phyloP scores from a whole-genome alignment of 768 basidiomycete species.

The Auricularia cornea region DNA sequence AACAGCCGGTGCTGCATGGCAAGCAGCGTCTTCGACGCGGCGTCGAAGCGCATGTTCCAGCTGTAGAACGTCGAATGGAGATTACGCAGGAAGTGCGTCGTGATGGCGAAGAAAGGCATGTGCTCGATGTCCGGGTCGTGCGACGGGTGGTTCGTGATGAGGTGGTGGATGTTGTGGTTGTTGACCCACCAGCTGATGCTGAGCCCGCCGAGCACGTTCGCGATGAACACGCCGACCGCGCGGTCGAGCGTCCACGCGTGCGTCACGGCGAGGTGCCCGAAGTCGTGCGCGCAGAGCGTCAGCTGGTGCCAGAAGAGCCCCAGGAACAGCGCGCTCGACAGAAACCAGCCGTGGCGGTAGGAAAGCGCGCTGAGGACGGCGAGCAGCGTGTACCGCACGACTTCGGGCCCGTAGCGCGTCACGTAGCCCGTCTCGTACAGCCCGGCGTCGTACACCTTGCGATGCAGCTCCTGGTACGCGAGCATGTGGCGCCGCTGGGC shows the following conservation, averaged over 20 bases:
- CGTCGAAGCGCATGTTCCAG: slow-evolving; percentile 73
- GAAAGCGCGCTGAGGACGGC: slow-evolving; percentile 49
- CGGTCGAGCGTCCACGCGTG: slow-evolving; percentile 80
- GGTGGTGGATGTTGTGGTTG: slow-evolving; percentile 95
- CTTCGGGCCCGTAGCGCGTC: slow-evolving; percentile 84
- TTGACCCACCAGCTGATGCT: slow-evolving; percentile 88
- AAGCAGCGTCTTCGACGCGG: slow-evolving; percentile 55
- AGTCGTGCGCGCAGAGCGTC: slow-evolving; percentile 85
- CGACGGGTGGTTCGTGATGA: slow-evolving; percentile 92
- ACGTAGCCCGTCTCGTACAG: slow-evolving; percentile 80
- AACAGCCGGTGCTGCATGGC: slow-evolving; percentile 85
- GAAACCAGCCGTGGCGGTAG: slow-evolving; percentile 57
- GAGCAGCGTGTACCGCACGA: slow-evolving; percentile 68
- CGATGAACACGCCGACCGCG: slow-evolving; percentile 66
- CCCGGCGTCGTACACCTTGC: slow-evolving; percentile 69
- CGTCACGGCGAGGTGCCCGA: slow-evolving; percentile 91
- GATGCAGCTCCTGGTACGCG: slow-evolving; percentile 79
- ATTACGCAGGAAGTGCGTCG: slow-evolving; percentile 74
- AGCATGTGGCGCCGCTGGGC: slow-evolving; percentile 58
- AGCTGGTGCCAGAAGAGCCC: slow-evolving; percentile 91
- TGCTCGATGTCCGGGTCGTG: slow-evolving; percentile 87
- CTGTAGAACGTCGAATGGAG: slow-evolving; percentile 95
- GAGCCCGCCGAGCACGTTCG: slow-evolving; percentile 84
- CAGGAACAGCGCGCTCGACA: slow-evolving; percentile 69
- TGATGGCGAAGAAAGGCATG: slow-evolving; percentile 91